Evolutionary conservation across 2,329 filamentous ascomycete species (phyloP).

Genomic region (Myriosclerotinia duriaeana): DNA sequence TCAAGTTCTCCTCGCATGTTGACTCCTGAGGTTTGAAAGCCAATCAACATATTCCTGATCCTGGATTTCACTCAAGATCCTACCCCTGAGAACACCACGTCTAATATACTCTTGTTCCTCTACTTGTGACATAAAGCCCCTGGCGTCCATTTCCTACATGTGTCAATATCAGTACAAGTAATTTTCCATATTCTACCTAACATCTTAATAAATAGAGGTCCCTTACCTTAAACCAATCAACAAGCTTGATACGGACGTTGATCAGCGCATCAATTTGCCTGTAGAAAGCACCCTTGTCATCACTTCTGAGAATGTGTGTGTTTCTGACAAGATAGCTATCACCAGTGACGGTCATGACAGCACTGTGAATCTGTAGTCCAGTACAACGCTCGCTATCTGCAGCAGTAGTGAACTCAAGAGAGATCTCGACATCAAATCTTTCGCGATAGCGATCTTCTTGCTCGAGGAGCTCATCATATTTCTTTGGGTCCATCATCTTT

Average conservation of each 20-base stretch:
- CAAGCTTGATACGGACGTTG: background rate
- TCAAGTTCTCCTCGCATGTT: too few species aligned
- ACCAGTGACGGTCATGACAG: background rate
- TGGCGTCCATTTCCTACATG: background rate
- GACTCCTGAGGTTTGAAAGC: background rate
- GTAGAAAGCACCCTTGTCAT: background rate
- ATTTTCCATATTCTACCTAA: background rate
- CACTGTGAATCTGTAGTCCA: background rate
- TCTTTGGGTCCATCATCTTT: background rate
- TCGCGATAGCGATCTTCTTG: background rate
- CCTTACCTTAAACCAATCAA: slow-evolving; percentile 6
- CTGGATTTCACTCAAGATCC: fast-evolving
- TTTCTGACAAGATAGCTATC: background rate
- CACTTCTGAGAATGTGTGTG: background rate
- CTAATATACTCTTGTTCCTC: background rate
- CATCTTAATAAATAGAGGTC: too few species aligned
- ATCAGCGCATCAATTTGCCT: background rate
- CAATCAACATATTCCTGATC: background rate
- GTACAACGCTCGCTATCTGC: background rate
- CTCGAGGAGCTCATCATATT: background rate
- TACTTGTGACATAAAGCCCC: background rate
- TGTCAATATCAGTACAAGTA: background rate
- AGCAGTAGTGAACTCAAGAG: background rate
- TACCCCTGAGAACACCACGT: background rate
- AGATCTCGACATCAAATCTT: background rate